Evolutionary conservation across 2,329 filamentous ascomycete genomes (phyloP).

Genomic region (Hypomyces perniciosus): DNA sequence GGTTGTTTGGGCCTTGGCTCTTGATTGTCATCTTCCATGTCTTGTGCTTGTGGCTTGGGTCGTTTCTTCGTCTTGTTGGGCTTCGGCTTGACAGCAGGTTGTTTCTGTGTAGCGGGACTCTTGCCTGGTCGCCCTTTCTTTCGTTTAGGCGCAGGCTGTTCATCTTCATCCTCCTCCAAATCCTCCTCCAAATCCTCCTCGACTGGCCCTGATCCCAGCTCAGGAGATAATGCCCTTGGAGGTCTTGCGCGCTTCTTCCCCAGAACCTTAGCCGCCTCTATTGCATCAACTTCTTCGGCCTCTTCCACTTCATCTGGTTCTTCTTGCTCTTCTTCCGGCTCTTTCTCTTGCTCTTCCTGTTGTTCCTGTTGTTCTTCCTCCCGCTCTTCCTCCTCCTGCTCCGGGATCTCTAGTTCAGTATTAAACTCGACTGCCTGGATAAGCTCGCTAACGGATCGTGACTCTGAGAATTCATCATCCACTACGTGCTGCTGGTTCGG

Average conservation of each 20-base stretch:
- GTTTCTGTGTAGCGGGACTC: conserved; percentile 40
- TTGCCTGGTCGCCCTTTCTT: conserved; percentile 28
- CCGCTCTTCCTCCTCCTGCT: background rate
- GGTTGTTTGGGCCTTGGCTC: conserved; percentile 9
- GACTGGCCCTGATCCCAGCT: conserved; percentile 31
- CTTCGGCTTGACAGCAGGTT: conserved; percentile 24
- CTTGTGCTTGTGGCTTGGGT: background rate
- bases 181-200: conserved; percentile 22
- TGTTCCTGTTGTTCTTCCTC: background rate
- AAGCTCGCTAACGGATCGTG: background rate
- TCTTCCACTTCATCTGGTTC: conserved; percentile 21
- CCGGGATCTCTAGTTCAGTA: background rate
- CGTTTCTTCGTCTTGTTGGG: conserved; percentile 14
- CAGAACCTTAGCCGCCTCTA: conserved; percentile 37
- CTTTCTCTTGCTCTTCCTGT: conserved; percentile 15
- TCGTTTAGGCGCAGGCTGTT: conserved; percentile 29
- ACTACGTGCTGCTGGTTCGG: background rate
- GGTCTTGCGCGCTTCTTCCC: conserved; percentile 39
- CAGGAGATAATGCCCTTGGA: conserved; percentile 33
- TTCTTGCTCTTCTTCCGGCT: conserved; percentile 15
- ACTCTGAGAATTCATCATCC: conserved; percentile 7
- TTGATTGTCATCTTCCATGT: conserved; percentile 6
- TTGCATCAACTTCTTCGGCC: conserved; percentile 39
- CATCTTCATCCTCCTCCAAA: conserved; percentile 11
- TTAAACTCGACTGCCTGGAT: background rate